Base-by-base conservation (phyloP, 2,329 filamentous ascomycete genomes). In the Trichoderma sp. region DNA sequence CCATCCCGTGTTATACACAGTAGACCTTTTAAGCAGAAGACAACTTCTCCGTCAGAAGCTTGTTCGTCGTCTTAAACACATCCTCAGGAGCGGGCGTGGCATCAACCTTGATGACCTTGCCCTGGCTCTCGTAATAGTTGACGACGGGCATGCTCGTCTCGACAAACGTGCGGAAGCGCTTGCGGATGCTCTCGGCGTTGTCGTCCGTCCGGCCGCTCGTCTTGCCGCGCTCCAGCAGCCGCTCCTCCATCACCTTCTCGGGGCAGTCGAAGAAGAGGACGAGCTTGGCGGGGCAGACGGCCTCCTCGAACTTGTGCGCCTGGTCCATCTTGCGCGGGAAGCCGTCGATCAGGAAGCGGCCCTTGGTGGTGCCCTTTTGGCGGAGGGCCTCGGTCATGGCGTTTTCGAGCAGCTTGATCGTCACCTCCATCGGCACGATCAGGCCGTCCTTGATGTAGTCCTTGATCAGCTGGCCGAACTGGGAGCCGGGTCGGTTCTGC, bases 351-450 rank as follows among this genome's bases (percentile, higher is more conserved):
- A 89, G 79, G 82, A 98, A 98, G 72, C 90, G 88, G 61, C 85
- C 85, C 76, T 87, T 89, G 69, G 74, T 73, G 61, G 69, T 71
- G 59, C 74, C 72, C 14, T 80, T 78, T 64, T 82, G 78, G 64
- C 82, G 74, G 60, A 97, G 86, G 14, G 85, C 83, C 9, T 85
- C 87, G 64, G 83, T 84, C 92, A 99, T 98, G 66, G 93, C 92
- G 78, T 97, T 96, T 80, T 97, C 93, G 50, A 99, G 85, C 43
- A 99, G 81, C 73, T 93, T 90, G 66, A 99, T 90, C 5, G 95
- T 99, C 58, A 98, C 93, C 78, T 98, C 94, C 92, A 97, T 96
- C n/a, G 95, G 95, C 69, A 99, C 95, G 77, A 99, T 99, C 72
- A 88, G 88, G 66, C 95, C 95, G 76, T 99, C 90, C 75, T 90